Conservation (phyloP, 805 yeast species). For the Starmera caribaea region DNA sequence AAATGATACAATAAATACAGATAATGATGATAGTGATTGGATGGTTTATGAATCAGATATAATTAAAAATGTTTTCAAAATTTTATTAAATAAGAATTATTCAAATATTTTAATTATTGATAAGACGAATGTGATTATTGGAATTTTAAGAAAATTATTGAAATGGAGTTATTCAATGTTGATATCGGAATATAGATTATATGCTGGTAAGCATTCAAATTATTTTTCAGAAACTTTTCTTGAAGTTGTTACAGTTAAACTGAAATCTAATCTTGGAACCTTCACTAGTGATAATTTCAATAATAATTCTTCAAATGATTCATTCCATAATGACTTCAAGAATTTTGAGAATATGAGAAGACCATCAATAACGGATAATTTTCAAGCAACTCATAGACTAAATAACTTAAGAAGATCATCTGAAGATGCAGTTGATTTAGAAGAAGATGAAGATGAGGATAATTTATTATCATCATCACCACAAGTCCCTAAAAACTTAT, state of each 20-base stretch:
- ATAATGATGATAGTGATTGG: slow-evolving; percentile 32
- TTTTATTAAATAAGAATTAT: slow-evolving; percentile 48
- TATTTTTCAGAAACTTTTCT: slow-evolving; percentile 76
- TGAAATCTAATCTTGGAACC: slow-evolving; percentile 25
- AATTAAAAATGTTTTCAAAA: slow-evolving; percentile 55
- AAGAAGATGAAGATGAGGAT: slow-evolving; percentile 15
- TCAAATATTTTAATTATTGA: slow-evolving; percentile 73
- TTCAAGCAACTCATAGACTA: slow-evolving; percentile 11
- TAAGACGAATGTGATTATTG: slow-evolving; percentile 69
- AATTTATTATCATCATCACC: slow-evolving; percentile 47
- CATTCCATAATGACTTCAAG: too few species aligned
- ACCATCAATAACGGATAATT: slow-evolving; percentile 17
- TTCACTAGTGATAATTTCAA: too few species aligned
- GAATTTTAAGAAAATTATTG: slow-evolving; percentile 71
- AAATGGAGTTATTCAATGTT: slow-evolving; percentile 85
- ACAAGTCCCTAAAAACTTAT: slow-evolving; percentile 53
- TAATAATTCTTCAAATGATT: too few species aligned
- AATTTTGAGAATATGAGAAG: slow-evolving; percentile 1
- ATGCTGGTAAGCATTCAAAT: slow-evolving; percentile 61
- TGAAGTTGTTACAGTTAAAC: slow-evolving; percentile 56
- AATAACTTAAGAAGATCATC: slow-evolving; percentile 3
- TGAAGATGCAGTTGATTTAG: slow-evolving; percentile 11
- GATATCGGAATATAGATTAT: slow-evolving; percentile 74
- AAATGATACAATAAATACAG: slow-evolving; percentile 18
- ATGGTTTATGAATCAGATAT: slow-evolving; percentile 64